These are phyloP conservation scores for Calonectria leucothoes DNA, from an alignment of 2,329 filamentous ascomycete species.

Conservation along the genomic window DNA sequence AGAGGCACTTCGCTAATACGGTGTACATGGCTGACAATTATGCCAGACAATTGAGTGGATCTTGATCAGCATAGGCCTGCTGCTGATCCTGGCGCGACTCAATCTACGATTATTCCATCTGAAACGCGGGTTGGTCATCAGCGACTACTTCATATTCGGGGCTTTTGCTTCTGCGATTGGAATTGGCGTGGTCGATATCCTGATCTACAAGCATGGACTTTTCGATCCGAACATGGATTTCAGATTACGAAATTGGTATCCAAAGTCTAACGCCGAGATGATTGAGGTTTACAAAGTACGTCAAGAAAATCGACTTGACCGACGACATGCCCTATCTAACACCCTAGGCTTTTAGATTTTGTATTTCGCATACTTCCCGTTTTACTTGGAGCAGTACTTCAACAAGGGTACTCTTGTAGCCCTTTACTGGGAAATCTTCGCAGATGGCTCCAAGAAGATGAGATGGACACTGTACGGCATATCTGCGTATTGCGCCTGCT, in stretches of 20 bases:
- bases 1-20: neutral
- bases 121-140: neutral
- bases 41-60: neutral
- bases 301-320: neutral
- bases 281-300: neutral
- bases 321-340: neutral
- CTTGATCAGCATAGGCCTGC: neutral
- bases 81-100: neutral
- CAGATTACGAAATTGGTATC: neutral
- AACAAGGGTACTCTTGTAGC: slow-evolving; percentile 3
- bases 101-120: slow-evolving; percentile 5
- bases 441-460: neutral
- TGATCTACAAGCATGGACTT: neutral
- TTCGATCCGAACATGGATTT: neutral
- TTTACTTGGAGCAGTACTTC: slow-evolving; percentile 4
- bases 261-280: neutral
- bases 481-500: neutral
- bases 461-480: neutral
- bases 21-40: neutral
- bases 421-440: slow-evolving; percentile 8
- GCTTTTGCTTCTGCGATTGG: neutral
- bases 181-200: neutral
- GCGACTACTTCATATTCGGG: slow-evolving; percentile 2
- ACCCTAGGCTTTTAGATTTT: neutral
- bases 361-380: neutral